Evolutionary conservation across 2,329 filamentous ascomycete genomes (phyloP).

Genomic region (Elsinoe perseae): DNA sequence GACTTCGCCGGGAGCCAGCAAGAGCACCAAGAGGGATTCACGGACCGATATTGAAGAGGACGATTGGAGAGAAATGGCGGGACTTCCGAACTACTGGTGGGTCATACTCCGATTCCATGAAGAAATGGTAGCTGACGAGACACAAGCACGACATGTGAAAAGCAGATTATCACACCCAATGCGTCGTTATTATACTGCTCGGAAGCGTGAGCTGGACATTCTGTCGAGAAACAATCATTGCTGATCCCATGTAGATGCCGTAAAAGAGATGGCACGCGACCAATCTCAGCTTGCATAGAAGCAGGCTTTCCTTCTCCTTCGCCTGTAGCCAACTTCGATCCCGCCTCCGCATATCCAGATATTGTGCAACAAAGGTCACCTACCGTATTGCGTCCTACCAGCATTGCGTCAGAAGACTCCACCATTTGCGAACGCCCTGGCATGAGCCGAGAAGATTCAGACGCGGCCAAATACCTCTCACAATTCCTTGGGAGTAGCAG

Average conservation of each 20-base stretch:
- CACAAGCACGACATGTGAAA: constrained; percentile 55
- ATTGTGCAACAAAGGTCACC: constrained; percentile 43
- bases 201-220: constrained; percentile 45
- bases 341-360: constrained; percentile 34
- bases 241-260: constrained; percentile 35
- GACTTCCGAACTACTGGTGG: constrained; percentile 49
- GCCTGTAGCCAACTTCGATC: constrained; percentile 20
- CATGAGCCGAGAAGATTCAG: constrained; percentile 27
- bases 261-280: constrained; percentile 38
- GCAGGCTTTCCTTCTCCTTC: constrained; percentile 20
- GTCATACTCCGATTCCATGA: not conserved
- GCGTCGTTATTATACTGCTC: constrained; percentile 57
- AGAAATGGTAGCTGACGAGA: constrained; percentile 1
- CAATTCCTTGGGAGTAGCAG: constrained; percentile 32
- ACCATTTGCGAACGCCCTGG: constrained; percentile 17
- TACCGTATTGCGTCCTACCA: constrained; percentile 32
- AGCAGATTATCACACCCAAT: constrained; percentile 55
- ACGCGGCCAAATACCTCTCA: constrained; percentile 36
- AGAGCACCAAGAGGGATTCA: constrained; percentile 17
- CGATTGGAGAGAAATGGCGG: constrained; percentile 42
- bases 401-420: constrained; percentile 32
- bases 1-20: constrained; percentile 21
- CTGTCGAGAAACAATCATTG: not conserved
- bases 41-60: constrained; percentile 31
- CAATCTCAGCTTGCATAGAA: constrained; percentile 24